Evolutionary conservation across 106 monocot species (phyloP), one percentile per base, ranked within the genome.

Genomic region (Dioscorea alata): DNA sequence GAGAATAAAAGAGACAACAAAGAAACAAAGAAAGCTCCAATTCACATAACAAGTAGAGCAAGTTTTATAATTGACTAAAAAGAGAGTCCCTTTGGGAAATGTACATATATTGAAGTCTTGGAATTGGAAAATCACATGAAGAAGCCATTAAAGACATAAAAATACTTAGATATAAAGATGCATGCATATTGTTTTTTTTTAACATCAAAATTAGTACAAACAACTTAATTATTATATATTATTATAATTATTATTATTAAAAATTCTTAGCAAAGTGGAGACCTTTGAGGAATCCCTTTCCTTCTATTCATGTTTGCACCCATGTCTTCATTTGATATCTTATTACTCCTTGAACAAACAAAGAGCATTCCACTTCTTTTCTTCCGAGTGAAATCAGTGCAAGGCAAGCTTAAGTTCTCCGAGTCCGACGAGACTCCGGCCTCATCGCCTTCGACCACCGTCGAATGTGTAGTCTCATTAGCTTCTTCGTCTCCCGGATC

Each of bases 221-320:
- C 28, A 28, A 1, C 28, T 28, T 28, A 28, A 28, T n/a, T n/a
- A n/a, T n/a, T n/a, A n/a, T n/a, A n/a, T n/a, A n/a, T n/a, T n/a
- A n/a, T n/a, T n/a, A n/a, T n/a, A 28, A 28, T 28, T 28, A 42
- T 42, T 42, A 42, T 3, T 42, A 42, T 42, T 42, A 42, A 42
- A 3, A 6, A 16, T 33, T 13, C 21, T 51, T 67, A 96, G 71
- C 96, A 92, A 33, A 96, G 73, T 51, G 96, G 96, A 59, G 96
- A 96, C 69, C 96, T 89, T 32, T 86, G 86, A 22, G 96, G 96
- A 32, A 80, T 79, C 32, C 91, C 86, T 80, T 96, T 96, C 82
- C 91, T 96, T 76, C 88, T 91, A 82, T 82, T 96, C 78, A 89
- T 84, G 64, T 74, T 92, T 64, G 71, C 57, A 33, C 69, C 53